These are phyloP conservation scores for Spatholobus suberectus DNA, from an alignment of 306 rosid species.

Conservation along the genomic window DNA sequence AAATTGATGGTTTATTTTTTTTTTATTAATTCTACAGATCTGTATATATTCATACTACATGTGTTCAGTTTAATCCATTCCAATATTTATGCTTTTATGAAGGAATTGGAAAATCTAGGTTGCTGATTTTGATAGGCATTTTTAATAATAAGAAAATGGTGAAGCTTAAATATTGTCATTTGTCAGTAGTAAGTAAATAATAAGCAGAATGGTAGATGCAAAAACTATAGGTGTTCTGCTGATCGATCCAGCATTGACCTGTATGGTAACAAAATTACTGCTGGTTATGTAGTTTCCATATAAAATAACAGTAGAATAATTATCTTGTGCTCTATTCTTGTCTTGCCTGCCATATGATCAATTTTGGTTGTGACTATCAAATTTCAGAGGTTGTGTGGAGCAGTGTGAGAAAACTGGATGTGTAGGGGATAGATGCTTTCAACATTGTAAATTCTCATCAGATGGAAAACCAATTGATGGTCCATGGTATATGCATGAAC, in stretches of 20 bases:
- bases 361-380: conserved; percentile 34
- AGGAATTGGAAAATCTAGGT: background rate
- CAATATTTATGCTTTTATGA: background rate
- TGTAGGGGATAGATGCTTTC: conserved; percentile 85
- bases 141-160: conserved; percentile 6
- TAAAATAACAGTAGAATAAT: background rate
- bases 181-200: conserved; percentile 14
- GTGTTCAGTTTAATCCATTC: background rate
- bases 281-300: background rate
- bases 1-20: no score
- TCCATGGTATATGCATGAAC: conserved; percentile 98
- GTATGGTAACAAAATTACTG: conserved; percentile 16
- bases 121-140: background rate
- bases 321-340: background rate
- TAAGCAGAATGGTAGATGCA: conserved; percentile 6
- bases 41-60: background rate
- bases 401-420: conserved; percentile 91
- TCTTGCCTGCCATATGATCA: conserved; percentile 5
- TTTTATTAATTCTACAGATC: background rate
- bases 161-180: conserved; percentile 1
- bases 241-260: conserved; percentile 10
- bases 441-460: conserved; percentile 96
- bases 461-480: conserved; percentile 97
- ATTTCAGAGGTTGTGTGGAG: conserved; percentile 75
- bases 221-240: background rate